Evolutionary conservation across 495 filamentous ascomycete genomes (phyloP), one percentile per base, ranked within the genome.

Genomic region (Daldinia childiae): DNA sequence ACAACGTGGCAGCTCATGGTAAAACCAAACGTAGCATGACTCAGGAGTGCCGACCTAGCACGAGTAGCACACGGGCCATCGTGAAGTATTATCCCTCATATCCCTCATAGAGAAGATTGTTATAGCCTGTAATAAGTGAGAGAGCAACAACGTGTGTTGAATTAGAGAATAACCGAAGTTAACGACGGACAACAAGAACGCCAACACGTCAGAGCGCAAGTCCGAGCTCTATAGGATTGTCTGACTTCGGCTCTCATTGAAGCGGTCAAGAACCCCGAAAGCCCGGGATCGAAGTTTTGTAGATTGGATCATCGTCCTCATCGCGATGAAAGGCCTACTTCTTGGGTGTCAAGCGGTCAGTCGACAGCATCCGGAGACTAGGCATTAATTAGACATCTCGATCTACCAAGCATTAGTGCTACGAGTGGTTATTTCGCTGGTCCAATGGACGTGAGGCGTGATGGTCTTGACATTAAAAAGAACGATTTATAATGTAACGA

Each of bases 61-160:
- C 32, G 32, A 64, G 67, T 45, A 59, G 45, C 43, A 60, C 54
- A 60, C 14, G 38, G 34, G 26, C 36, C 3, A 43, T 43, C 30
- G 57, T 19, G 36, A 60, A 60, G 57, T 4, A 58, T 58, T 58
- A 58, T 58, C 56, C 56, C 56, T 58, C 56, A 59, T 43, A 62
- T 65, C 30, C 45, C 45, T 64, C 52, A 64, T 58, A 32, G 11
- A 67, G 26, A 62, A 55, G 54, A 21, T 21, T 14, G 38, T 29
- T 54, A 64, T 68, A 54, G 57, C 70, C 70, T 73, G 70, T 73
- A 58, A 62, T 43, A 65, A 57, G 59, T 36, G 50, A 58, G 26
- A 54, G 51, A 17, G 39, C 21, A 58, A 26, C 70, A 73, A 73
- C 70, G 70, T 73, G 70, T 50, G 45, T 27, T 54, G 60, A n/a